phyloP scores from a whole-genome alignment of 768 basidiomycete genomes.

The Calocybe gangraenosa region DNA sequence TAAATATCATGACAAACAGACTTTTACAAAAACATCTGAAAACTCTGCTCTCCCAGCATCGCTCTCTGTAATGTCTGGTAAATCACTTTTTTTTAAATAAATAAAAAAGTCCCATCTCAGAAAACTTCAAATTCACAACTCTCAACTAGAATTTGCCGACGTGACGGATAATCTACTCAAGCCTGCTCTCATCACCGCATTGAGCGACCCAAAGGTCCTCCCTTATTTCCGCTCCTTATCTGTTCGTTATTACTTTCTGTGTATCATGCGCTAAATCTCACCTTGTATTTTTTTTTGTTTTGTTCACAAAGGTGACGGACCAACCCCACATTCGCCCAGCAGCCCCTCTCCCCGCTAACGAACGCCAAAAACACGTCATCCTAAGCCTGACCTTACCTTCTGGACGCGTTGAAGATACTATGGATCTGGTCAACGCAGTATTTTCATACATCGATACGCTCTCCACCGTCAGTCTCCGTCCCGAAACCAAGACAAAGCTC shows the following conservation, averaged over 20 bases:
- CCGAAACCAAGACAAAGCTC: constrained; percentile 80
- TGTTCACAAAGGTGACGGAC: constrained; percentile 62
- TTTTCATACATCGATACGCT: constrained; percentile 76
- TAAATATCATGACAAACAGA: constrained; percentile 37
- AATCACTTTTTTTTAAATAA: constrained; percentile 1
- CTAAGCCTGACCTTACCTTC: constrained; percentile 59
- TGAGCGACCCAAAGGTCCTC: constrained; percentile 60
- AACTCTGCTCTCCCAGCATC: constrained; percentile 53
- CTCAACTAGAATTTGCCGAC: constrained; percentile 70
- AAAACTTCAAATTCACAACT: constrained; percentile 5
- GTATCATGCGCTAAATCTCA: not conserved
- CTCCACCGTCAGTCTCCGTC: constrained; percentile 55
- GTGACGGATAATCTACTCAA: constrained; percentile 78
- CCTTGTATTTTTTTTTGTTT: too few species aligned
- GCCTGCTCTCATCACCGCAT: constrained; percentile 45
- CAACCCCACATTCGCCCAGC: constrained; percentile 72
- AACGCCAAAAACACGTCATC: constrained; percentile 70
- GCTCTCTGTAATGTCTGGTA: constrained; percentile 76
- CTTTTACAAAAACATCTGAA: constrained; percentile 78
- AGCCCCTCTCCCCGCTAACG: constrained; percentile 40
- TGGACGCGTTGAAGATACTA: constrained; percentile 39
- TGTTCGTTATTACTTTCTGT: constrained; percentile 37
- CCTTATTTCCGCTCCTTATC: constrained; percentile 85
- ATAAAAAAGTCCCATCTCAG: too few species aligned
- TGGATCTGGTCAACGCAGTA: constrained; percentile 59